A percentile compares a stretch with the other conserved stretches of the same genome.
Conservation (phyloP, 2,329 filamentous ascomycete genomes). For the Arthroderma sp. region DNA sequence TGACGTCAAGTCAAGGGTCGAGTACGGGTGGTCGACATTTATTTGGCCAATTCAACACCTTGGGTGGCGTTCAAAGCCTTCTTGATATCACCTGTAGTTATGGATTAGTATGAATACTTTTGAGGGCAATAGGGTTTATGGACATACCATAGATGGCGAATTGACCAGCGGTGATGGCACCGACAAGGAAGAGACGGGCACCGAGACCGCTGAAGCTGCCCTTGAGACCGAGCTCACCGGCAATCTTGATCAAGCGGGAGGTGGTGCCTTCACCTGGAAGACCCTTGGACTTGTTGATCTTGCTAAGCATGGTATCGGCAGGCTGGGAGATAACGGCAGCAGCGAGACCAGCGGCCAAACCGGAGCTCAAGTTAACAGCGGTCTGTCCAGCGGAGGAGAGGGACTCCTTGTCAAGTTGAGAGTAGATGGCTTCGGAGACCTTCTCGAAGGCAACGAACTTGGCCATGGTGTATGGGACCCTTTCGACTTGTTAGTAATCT, state of each 20-base stretch:
- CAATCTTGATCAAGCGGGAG: conserved; percentile 75
- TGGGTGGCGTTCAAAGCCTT: conserved; percentile 55
- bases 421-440: conserved; percentile 62
- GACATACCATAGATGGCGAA: conserved; percentile 63
- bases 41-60: conserved; percentile 57
- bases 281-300: conserved; percentile 93
- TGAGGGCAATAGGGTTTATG: neutral
- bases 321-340: conserved; percentile 79
- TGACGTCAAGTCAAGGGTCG: too few relatives aligned
- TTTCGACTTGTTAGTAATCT: conserved; percentile 23
- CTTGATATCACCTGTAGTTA: conserved; percentile 41
- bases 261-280: conserved; percentile 72
- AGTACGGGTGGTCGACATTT: conserved; percentile 10
- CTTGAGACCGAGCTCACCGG: conserved; percentile 65
- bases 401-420: conserved; percentile 54
- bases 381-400: conserved; percentile 60
- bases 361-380: conserved; percentile 69
- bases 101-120: conserved; percentile 8
- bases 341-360: conserved; percentile 75
- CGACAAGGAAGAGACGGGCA: conserved; percentile 64
- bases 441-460: conserved; percentile 94
- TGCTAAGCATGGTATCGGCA: conserved; percentile 85
- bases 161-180: conserved; percentile 64
- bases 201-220: conserved; percentile 72
- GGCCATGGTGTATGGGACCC: conserved; percentile 86